These are phyloP conservation scores for Claviceps citrina DNA, from an alignment of 2,329 filamentous ascomycete species.

Conservation along the genomic window DNA sequence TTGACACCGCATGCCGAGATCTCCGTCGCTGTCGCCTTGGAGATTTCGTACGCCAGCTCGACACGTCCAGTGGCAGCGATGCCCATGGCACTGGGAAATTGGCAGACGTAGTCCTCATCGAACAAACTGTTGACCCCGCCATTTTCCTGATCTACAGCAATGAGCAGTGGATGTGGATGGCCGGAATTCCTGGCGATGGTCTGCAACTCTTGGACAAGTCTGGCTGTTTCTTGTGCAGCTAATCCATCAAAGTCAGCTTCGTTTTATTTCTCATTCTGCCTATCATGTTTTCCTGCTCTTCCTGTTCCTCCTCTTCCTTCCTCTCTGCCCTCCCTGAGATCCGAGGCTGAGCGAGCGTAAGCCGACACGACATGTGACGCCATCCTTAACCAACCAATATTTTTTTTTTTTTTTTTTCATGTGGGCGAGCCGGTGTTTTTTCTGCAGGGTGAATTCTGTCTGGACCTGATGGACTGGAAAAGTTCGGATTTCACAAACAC, in stretches of 20 bases:
- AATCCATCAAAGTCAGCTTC: constrained; percentile 16
- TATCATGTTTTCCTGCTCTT: neutral
- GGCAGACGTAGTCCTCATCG: constrained; percentile 87
- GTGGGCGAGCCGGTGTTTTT: neutral
- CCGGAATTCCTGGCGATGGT: constrained; percentile 81
- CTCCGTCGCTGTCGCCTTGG: constrained; percentile 85
- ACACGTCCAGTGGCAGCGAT: constrained; percentile 81
- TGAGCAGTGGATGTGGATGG: constrained; percentile 75
- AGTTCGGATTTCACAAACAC: constrained; percentile 39
- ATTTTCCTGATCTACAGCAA: constrained; percentile 93
- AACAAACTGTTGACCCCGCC: constrained; percentile 94
- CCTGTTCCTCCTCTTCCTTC: no score
- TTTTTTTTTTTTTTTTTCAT: no score
- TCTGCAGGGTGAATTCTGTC: neutral
- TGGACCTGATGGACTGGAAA: neutral
- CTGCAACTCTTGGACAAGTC: constrained; percentile 79
- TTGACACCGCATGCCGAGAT: constrained; percentile 89
- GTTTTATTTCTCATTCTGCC: neutral
- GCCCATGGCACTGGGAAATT: constrained; percentile 95
- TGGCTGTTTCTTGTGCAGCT: constrained; percentile 85
- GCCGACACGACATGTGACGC: neutral
- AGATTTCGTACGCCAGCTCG: constrained; percentile 75
- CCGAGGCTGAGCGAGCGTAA: neutral
- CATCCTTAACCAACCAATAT: no score
- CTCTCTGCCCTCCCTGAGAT: neutral